phyloP scores from a whole-genome alignment of 2,329 filamentous ascomycete genomes.

The Bisporella sp. region DNA sequence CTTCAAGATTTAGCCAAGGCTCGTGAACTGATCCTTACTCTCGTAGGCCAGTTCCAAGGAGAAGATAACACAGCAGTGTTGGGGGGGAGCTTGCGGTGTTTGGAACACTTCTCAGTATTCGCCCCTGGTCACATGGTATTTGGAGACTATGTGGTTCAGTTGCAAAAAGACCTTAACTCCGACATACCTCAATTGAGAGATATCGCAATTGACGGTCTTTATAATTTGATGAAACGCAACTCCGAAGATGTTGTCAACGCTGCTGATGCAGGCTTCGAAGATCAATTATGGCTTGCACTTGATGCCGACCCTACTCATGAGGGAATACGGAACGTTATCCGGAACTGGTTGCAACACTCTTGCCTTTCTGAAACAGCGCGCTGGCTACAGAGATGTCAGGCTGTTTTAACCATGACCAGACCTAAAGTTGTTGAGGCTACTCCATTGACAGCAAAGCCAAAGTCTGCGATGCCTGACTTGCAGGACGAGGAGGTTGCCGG shows the following conservation, averaged over 20 bases:
- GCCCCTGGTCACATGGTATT: conserved; percentile 85
- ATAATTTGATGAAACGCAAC: conserved; percentile 91
- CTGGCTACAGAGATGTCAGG: conserved; percentile 90
- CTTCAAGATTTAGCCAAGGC: conserved; percentile 87
- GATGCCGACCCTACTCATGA: conserved; percentile 71
- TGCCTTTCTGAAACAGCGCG: conserved; percentile 68
- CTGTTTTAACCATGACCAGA: conserved; percentile 81
- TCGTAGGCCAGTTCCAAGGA: conserved; percentile 75
- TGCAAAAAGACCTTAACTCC: conserved; percentile 73
- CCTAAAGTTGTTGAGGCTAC: conserved; percentile 50
- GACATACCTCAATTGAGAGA: conserved; percentile 63
- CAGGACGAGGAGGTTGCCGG: conserved; percentile 96
- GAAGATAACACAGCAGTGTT: conserved; percentile 66
- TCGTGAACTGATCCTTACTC: conserved; percentile 82
- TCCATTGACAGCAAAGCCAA: conserved; percentile 38
- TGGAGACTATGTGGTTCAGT: conserved; percentile 68
- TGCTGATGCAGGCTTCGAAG: conserved; percentile 73
- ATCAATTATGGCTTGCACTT: conserved; percentile 84
- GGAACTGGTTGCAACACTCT: conserved; percentile 91
- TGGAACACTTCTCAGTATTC: conserved; percentile 89
- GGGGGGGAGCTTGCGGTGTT: conserved; percentile 70
- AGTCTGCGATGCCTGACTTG: conserved; percentile 59
- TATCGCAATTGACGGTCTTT: conserved; percentile 78
- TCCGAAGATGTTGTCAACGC: conserved; percentile 74
- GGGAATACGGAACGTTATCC: conserved; percentile 78